These are phyloP conservation scores for Collybia mongolica DNA, from an alignment of 768 basidiomycete species.

Conservation along the genomic window DNA sequence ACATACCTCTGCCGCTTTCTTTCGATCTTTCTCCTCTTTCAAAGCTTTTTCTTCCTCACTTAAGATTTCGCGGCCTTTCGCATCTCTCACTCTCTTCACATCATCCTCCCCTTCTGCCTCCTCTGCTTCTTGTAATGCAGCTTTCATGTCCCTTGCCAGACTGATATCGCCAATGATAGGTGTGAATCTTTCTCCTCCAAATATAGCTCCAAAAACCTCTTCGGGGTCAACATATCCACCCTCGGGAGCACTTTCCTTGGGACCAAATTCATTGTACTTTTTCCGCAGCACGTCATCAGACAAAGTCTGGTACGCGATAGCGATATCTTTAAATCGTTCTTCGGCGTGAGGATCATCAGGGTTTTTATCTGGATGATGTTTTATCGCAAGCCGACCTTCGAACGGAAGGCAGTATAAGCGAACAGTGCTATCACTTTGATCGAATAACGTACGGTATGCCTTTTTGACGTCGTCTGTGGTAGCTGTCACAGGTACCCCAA, in stretches of 20 bases:
- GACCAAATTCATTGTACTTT: slow-evolving; percentile 91
- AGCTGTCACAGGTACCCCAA: slow-evolving; percentile 74
- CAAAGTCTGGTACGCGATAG: slow-evolving; percentile 85
- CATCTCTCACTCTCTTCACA: slow-evolving; percentile 55
- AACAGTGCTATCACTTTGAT: neutral
- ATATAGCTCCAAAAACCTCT: slow-evolving; percentile 78
- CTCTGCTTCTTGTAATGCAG: slow-evolving; percentile 84
- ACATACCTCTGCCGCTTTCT: slow-evolving; percentile 68
- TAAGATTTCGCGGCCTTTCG: slow-evolving; percentile 51
- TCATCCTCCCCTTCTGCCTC: slow-evolving; percentile 56
- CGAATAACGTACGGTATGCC: slow-evolving; percentile 67
- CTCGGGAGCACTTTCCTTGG: slow-evolving; percentile 79
- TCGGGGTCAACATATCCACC: slow-evolving; percentile 89
- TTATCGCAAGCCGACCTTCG: slow-evolving; percentile 80
- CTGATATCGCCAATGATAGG: slow-evolving; percentile 90
- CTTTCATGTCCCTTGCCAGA: slow-evolving; percentile 89
- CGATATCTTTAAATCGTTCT: slow-evolving; percentile 88
- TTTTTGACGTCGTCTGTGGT: slow-evolving; percentile 87
- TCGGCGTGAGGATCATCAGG: slow-evolving; percentile 83
- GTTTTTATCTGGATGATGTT: slow-evolving; percentile 92
- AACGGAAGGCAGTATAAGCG: slow-evolving; percentile 1
- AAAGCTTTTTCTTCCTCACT: slow-evolving; percentile 71
- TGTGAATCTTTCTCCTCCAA: slow-evolving; percentile 84
- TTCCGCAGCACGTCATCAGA: slow-evolving; percentile 73
- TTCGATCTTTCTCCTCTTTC: slow-evolving; percentile 71